Percentiles rank a stretch among this genome's conserved stretches.
These are phyloP conservation scores for Backusella mclennaniae DNA, from an alignment of 192 early-diverging fungal genomes.

Conservation along the genomic window DNA sequence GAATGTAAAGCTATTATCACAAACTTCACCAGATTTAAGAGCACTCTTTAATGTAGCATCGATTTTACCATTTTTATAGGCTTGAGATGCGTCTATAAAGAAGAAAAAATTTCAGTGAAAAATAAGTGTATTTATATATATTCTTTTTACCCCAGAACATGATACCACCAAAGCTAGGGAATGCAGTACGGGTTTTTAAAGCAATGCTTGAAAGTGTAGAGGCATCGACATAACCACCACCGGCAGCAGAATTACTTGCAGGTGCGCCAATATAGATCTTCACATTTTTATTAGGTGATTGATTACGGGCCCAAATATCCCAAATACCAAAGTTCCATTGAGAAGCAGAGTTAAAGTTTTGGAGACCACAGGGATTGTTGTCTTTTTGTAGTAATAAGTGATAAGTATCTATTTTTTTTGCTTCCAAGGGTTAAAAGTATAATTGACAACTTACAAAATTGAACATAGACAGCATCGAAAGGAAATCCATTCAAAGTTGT, in stretches of 20 bases:
- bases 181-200: constrained; percentile 35
- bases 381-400: constrained; percentile 19
- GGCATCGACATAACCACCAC: constrained; percentile 50
- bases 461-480: constrained; percentile 63
- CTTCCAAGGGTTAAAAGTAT: background rate
- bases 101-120: background rate
- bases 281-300: constrained; percentile 57
- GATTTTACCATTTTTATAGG: constrained; percentile 26
- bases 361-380: constrained; percentile 59
- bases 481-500: constrained; percentile 49
- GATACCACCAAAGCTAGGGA: constrained; percentile 54
- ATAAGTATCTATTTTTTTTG: background rate
- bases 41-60: constrained; percentile 15
- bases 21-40: background rate
- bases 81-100: constrained; percentile 40
- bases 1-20: constrained; percentile 17
- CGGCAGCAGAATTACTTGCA: constrained; percentile 52
- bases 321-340: constrained; percentile 47
- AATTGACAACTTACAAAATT: constrained; percentile 50
- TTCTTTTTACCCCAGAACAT: constrained; percentile 51
- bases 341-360: constrained; percentile 25
- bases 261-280: constrained; percentile 63
- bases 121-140: no score
- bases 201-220: constrained; percentile 40
- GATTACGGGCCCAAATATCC: constrained; percentile 58